Percentiles rank a stretch among this genome's conserved stretches.
Conservation (phyloP, 2,329 filamentous ascomycete species). For the Albifimbria verrucaria region DNA sequence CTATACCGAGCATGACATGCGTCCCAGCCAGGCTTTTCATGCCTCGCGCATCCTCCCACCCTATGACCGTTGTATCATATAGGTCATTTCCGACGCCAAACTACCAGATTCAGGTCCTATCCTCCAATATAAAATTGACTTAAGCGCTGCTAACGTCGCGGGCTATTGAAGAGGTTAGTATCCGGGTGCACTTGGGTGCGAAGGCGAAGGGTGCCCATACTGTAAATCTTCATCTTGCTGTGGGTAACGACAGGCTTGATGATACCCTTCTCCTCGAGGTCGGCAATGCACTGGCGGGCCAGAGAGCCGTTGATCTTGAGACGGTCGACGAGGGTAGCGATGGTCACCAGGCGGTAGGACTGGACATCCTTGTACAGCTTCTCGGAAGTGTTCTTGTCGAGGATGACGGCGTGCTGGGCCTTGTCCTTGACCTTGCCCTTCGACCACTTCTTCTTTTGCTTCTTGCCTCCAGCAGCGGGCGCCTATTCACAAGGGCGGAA, state of each 20-base stretch:
- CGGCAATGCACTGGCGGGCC: slow-evolving; percentile 81
- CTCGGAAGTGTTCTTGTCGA: slow-evolving; percentile 96
- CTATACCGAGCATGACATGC: slow-evolving; percentile 37
- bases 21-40: slow-evolving; percentile 34
- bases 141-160: slow-evolving; percentile 56
- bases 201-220: slow-evolving; percentile 41
- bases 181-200: neutral
- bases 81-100: slow-evolving; percentile 35
- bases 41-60: slow-evolving; percentile 31
- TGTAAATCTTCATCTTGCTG: slow-evolving; percentile 99
- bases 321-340: slow-evolving; percentile 97
- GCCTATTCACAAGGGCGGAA: slow-evolving; percentile 24
- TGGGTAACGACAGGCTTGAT: slow-evolving; percentile 98
- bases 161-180: slow-evolving; percentile 41
- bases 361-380: slow-evolving; percentile 99
- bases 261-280: slow-evolving; percentile 96
- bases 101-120: slow-evolving; percentile 31
- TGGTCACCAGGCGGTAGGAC: slow-evolving; percentile 98
- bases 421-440: slow-evolving; percentile 95
- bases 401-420: slow-evolving; percentile 98
- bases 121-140: slow-evolving; percentile 24
- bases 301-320: slow-evolving; percentile 99
- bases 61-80: slow-evolving; percentile 31
- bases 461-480: slow-evolving; percentile 45
- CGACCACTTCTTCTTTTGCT: slow-evolving; percentile 52